Evolutionary conservation across 1,284 basidiomycete genomes (phyloP), one percentile per base, ranked within the genome.

Genomic region (Pyrrhoderma noxium): DNA sequence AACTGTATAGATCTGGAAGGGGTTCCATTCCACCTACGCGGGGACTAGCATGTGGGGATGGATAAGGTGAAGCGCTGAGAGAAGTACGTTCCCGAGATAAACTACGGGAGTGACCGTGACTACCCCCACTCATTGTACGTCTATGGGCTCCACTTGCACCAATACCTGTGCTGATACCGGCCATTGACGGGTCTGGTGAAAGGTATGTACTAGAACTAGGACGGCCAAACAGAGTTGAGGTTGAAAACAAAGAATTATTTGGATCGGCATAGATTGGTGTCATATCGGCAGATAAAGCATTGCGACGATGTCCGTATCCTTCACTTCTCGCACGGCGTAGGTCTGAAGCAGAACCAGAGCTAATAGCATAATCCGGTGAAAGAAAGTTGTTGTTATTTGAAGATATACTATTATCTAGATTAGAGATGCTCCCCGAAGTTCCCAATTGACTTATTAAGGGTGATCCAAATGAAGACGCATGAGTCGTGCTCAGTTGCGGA

Each of bases 91-190:
- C 54, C 9, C 57, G 53, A 47, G 63, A 63, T 9, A 58, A 57
- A 62, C 64, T 66, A 13, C 64, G 64, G 62, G 65, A 52, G n/a
- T 57, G 47, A 40, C 62, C 58, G 4, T 57, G 55, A 23, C 70
- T 65, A 48, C 73, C 74, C 18, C 78, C 78, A n/a, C 75, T 77
- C 1, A 77, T 79, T n/a, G 78, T 72, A 39, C 80, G 74, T 11
- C 80, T 73, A 57, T 74, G 72, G 7, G 46, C 53, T 8, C 53
- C 47, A 37, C 43, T 41, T 5, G n/a, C 40, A 11, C 49, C 27
- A 14, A 39, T 37, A 43, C 52, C 25, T 8, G 40, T 36, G 27
- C 41, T 40, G 16, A 40, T 40, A 5, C 45, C 35, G 31, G 42
- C n/a, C 25, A 14, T 19, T 22, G 47, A n/a, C 18, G 47, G 54